A percentile compares a stretch with the other conserved stretches of the same genome.
phyloP scores from a whole-genome alignment of 129 eudicot genomes.

The Silybum marianum region DNA sequence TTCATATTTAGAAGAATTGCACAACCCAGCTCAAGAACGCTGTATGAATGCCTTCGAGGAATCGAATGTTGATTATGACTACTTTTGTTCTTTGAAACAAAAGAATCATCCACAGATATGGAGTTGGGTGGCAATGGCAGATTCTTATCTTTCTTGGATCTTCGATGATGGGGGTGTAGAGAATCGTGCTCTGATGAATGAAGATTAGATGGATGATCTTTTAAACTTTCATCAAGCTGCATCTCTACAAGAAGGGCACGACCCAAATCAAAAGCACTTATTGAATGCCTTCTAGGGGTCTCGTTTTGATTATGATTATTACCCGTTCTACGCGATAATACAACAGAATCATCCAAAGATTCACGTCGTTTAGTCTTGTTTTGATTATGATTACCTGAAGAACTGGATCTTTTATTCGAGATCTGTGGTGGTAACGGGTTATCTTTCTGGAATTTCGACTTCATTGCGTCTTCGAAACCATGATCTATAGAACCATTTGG shows the following conservation, averaged over 20 bases:
- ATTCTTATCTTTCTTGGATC: conserved; percentile 24
- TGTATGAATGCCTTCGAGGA: conserved; percentile 39
- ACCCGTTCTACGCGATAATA: conserved; percentile 20
- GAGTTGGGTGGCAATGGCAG: conserved; percentile 28
- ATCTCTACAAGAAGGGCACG: conserved; percentile 32
- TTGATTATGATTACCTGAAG: too few relatives aligned
- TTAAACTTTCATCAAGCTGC: conserved; percentile 18
- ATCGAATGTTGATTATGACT: conserved; percentile 6
- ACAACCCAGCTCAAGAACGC: conserved; percentile 28
- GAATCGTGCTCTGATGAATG: background rate
- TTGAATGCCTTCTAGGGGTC: conserved; percentile 36
- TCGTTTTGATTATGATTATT: conserved; percentile 9
- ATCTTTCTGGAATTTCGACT: conserved; percentile 24
- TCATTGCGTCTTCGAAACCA: conserved; percentile 32
- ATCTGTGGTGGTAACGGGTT: background rate
- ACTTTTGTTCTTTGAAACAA: conserved; percentile 15
- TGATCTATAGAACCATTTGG: conserved; percentile 2
- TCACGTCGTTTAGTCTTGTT: background rate
- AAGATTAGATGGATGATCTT: conserved; percentile 3
- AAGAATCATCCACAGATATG: conserved; percentile 24
- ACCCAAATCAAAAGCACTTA: conserved; percentile 32
- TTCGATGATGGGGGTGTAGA: conserved; percentile 28
- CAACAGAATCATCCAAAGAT: conserved; percentile 5
- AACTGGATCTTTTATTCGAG: background rate
- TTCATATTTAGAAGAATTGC: conserved; percentile 40